Conservation (phyloP, 2,329 filamentous ascomycete species). For the Zopfia rhizophila region DNA sequence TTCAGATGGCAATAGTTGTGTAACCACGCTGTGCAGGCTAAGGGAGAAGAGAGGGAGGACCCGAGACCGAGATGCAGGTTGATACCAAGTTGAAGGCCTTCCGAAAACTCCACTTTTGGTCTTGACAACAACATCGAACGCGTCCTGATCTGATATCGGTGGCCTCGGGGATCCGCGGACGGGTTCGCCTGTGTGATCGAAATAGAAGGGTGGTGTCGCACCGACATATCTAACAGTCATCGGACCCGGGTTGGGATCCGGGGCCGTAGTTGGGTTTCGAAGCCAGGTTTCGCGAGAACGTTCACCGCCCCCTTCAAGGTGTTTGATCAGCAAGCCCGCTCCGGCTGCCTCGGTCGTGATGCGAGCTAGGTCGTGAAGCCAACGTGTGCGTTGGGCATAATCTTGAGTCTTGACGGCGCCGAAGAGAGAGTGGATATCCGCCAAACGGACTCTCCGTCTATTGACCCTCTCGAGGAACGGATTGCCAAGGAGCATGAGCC, state of each 20-base stretch:
- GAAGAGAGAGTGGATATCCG: too few species aligned
- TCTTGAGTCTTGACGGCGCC: too few species aligned
- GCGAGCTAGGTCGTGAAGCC: too few species aligned
- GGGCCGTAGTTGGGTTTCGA: too few species aligned
- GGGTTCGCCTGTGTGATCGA: constrained; percentile 2
- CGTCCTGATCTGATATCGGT: constrained; percentile 6
- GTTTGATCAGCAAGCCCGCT: too few species aligned
- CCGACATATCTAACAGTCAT: not conserved
- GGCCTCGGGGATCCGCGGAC: constrained; percentile 4
- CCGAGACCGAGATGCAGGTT: constrained; percentile 21
- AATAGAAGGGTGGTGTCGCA: not conserved
- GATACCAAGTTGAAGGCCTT: constrained; percentile 27
- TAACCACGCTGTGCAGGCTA: constrained; percentile 1
- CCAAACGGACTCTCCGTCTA: too few species aligned
- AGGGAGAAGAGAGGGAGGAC: constrained; percentile 28
- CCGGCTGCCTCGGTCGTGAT: too few species aligned
- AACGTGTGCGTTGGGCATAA: too few species aligned
- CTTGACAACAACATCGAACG: constrained; percentile 25
- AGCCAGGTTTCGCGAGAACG: too few species aligned
- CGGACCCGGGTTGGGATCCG: too few species aligned
- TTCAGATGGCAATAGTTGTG: constrained; percentile 12
- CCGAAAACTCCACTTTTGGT: constrained; percentile 30
- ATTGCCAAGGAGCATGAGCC: constrained; percentile 28
- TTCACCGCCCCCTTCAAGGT: too few species aligned
- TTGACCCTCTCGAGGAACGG: constrained; percentile 22